Conservation (phyloP, 108 stramenopile genomes). For the Parietichytrium sp. region DNA sequence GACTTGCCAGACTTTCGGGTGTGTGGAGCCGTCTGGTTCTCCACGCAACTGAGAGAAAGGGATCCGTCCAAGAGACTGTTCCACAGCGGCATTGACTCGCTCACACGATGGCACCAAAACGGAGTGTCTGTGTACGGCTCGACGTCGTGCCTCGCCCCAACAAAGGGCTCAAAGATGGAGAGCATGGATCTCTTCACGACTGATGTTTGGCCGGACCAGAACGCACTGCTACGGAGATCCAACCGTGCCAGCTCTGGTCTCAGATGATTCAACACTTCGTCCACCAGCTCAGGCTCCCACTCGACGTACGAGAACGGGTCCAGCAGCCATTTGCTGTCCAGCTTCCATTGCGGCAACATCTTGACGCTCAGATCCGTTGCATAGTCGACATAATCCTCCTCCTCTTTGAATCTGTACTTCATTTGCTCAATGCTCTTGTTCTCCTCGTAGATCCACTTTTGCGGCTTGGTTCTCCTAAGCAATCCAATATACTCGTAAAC, state of each 20-base stretch:
- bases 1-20: too few species aligned
- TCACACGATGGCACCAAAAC: neutral
- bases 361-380: neutral
- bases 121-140: neutral
- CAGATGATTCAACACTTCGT: neutral
- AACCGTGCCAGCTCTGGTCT: neutral
- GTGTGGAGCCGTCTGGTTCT: too few species aligned
- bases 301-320: neutral
- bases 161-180: too few species aligned
- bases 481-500: conserved; percentile 46
- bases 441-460: conserved; percentile 40
- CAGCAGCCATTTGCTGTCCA: neutral
- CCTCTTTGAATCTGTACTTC: conserved; percentile 5
- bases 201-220: too few species aligned
- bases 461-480: neutral
- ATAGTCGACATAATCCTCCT: conserved; percentile 4
- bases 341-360: neutral
- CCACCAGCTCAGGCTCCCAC: conserved; percentile 1
- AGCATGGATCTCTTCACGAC: too few species aligned
- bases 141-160: too few species aligned
- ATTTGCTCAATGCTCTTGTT: neutral
- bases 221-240: neutral
- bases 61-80: neutral
- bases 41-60: neutral
- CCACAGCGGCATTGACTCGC: neutral